Percentiles rank a stretch among this genome's conserved stretches.
phyloP scores from a whole-genome alignment of 306 rosid genomes.

The Cucurbita ficifolia region DNA sequence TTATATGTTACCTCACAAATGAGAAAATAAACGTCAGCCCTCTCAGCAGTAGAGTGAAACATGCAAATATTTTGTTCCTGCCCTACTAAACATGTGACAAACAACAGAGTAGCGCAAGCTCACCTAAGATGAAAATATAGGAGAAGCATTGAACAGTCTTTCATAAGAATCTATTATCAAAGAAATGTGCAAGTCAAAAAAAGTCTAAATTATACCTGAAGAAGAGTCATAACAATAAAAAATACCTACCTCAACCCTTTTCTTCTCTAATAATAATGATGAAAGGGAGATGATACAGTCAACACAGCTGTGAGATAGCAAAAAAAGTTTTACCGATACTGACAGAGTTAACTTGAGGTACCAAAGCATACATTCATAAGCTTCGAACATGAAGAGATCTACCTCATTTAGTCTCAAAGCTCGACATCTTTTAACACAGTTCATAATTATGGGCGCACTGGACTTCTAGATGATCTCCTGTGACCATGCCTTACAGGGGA shows the following conservation, averaged over 20 bases:
- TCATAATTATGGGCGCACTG: conserved; percentile 50
- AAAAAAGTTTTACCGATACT: conserved; percentile 59
- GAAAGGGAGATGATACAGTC: conserved; percentile 76
- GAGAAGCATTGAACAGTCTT: conserved; percentile 21
- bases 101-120: conserved; percentile 15
- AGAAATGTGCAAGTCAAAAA: conserved; percentile 24
- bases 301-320: conserved; percentile 80
- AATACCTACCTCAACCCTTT: conserved; percentile 91
- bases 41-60: conserved; percentile 59
- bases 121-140: neutral
- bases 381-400: conserved; percentile 60
- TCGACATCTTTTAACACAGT: conserved; percentile 60
- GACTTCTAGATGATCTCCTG: conserved; percentile 73
- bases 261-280: conserved; percentile 63
- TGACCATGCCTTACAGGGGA: conserved; percentile 62
- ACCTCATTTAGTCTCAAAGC: conserved; percentile 79
- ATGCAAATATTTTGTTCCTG: conserved; percentile 45
- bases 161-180: conserved; percentile 30
- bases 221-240: conserved; percentile 37
- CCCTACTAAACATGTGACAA: conserved; percentile 30
- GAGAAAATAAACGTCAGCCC: conserved; percentile 45
- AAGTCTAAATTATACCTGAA: conserved; percentile 19
- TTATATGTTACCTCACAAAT: conserved; percentile 75
- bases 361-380: conserved; percentile 52
- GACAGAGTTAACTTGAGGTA: conserved; percentile 40